Evolutionary conservation across 2,329 filamentous ascomycete species (phyloP).

Genomic region (Paecilomyces formosus): DNA sequence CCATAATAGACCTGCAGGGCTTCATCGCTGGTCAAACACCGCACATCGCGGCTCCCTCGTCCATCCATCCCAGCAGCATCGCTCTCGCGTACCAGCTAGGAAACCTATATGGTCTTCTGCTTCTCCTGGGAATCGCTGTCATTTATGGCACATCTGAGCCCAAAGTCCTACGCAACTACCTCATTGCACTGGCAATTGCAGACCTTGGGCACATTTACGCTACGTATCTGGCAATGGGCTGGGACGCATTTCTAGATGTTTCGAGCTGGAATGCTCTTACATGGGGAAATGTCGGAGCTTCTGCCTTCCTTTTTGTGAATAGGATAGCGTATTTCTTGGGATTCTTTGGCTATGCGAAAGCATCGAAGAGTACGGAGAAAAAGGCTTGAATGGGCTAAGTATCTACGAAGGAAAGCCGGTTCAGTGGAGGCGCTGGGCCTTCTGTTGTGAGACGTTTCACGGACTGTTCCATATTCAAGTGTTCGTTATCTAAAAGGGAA

Average conservation of each 20-base stretch:
- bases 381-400: slow-evolving; percentile 9
- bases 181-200: slow-evolving; percentile 56
- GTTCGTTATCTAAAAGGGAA: not conserved
- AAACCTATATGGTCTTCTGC: slow-evolving; percentile 61
- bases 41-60: slow-evolving; percentile 16
- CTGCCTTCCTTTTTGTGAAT: slow-evolving; percentile 51
- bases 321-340: slow-evolving; percentile 54
- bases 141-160: slow-evolving; percentile 58
- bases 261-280: slow-evolving; percentile 60
- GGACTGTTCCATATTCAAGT: not conserved
- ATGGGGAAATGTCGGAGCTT: slow-evolving; percentile 66
- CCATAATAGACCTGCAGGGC: slow-evolving; percentile 50
- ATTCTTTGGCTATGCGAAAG: slow-evolving; percentile 45
- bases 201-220: slow-evolving; percentile 62
- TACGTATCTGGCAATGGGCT: slow-evolving; percentile 53
- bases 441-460: too few species aligned
- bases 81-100: slow-evolving; percentile 61
- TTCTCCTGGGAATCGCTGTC: slow-evolving; percentile 56
- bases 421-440: too few species aligned
- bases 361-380: slow-evolving; percentile 10
- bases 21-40: slow-evolving; percentile 59
- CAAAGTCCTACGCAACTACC: slow-evolving; percentile 59
- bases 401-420: not conserved
- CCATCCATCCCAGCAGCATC: slow-evolving; percentile 34
- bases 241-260: slow-evolving; percentile 46